Conservation (phyloP, 140 eudicot species). For the Anethum foeniculum region DNA sequence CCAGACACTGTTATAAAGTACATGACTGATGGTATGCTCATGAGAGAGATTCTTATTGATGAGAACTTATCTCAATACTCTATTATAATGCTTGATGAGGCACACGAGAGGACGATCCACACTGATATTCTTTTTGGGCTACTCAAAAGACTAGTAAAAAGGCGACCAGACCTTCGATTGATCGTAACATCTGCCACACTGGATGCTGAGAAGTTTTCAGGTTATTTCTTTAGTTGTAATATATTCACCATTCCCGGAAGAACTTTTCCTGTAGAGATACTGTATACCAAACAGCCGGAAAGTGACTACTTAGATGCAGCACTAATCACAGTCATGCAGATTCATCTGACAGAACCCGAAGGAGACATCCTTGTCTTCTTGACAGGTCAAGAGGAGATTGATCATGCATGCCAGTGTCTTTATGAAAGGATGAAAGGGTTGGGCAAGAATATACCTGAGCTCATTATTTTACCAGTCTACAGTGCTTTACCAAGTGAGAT, state of each 20-base stretch:
- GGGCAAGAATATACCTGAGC: constrained; percentile 43
- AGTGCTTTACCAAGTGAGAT: constrained; percentile 63
- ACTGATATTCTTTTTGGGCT: constrained; percentile 60
- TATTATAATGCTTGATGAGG: constrained; percentile 62
- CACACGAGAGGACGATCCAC: constrained; percentile 58
- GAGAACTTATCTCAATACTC: constrained; percentile 48
- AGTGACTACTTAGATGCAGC: constrained; percentile 91
- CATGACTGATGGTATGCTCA: constrained; percentile 67
- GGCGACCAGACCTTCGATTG: constrained; percentile 50
- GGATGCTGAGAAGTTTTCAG: constrained; percentile 61
- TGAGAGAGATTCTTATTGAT: constrained; percentile 50
- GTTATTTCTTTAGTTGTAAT: constrained; percentile 48
- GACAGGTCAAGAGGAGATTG: constrained; percentile 69
- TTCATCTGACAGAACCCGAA: constrained; percentile 90
- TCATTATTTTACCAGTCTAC: constrained; percentile 52
- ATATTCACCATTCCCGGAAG: constrained; percentile 70
- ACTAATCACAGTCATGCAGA: constrained; percentile 64
- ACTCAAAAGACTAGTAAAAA: constrained; percentile 36
- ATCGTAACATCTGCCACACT: constrained; percentile 58
- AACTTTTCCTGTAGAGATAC: constrained; percentile 85
- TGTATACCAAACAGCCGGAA: constrained; percentile 92
- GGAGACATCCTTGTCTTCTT: constrained; percentile 68
- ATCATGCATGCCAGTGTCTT: constrained; percentile 54
- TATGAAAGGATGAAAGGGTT: constrained; percentile 50
- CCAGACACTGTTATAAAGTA: constrained; percentile 66